Conservation (phyloP, 2,329 filamentous ascomycete genomes). For the Plectosphaerella cucumerina region DNA sequence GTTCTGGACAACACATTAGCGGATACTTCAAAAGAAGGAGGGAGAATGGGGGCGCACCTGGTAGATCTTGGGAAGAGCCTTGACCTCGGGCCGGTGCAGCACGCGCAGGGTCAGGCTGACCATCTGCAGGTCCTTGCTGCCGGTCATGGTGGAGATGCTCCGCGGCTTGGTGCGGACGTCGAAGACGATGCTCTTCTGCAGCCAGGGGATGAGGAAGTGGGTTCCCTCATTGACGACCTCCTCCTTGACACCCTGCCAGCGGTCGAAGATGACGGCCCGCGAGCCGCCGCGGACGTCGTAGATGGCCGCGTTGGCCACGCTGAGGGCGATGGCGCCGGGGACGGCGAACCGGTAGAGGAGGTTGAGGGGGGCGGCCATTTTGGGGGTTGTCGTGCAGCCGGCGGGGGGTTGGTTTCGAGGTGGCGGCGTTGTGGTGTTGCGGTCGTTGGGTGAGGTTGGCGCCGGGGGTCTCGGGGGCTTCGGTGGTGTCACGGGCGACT, state of each 20-base stretch:
- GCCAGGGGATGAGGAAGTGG: constrained; percentile 92
- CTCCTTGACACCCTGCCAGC: constrained; percentile 88
- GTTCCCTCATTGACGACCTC: constrained; percentile 91
- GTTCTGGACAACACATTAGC: constrained; percentile 53
- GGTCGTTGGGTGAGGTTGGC: no score
- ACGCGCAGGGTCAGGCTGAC: constrained; percentile 96
- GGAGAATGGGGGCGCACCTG: constrained; percentile 58
- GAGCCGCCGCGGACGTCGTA: constrained; percentile 97
- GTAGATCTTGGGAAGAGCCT: constrained; percentile 94
- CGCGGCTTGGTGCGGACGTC: constrained; percentile 96
- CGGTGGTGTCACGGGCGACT: no score
- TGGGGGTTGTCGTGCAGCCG: constrained; percentile 27
- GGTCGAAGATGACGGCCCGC: constrained; percentile 96
- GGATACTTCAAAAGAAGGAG: background rate
- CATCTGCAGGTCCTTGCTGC: constrained; percentile 99
- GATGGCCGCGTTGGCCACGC: constrained; percentile 71
- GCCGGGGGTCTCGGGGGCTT: no score
- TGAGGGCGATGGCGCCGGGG: constrained; percentile 65
- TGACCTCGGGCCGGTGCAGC: constrained; percentile 88
- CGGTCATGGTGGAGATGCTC: constrained; percentile 96
- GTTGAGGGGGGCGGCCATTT: constrained; percentile 50
- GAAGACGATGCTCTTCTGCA: constrained; percentile 91
- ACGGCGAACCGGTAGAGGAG: constrained; percentile 65
- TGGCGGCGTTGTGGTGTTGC: no score
- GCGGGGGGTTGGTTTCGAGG: no score